These are phyloP conservation scores for Mucor plumbeus DNA, from an alignment of 371 early-diverging fungal species.

Conservation along the genomic window DNA sequence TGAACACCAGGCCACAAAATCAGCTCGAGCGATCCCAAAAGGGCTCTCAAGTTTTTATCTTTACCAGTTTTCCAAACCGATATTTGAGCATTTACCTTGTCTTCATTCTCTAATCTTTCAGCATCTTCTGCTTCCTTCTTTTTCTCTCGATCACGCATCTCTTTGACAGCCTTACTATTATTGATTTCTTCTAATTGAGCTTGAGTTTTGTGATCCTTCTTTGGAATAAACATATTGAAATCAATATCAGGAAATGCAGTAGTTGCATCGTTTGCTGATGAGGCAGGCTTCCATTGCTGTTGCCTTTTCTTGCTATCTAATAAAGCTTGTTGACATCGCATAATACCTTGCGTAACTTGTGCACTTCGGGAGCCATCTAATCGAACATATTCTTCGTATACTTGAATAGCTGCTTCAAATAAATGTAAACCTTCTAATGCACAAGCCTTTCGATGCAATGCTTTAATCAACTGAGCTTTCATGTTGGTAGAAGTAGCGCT, in stretches of 20 bases:
- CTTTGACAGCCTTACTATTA: constrained; percentile 65
- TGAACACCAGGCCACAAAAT: constrained; percentile 79
- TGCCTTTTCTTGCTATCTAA: constrained; percentile 16
- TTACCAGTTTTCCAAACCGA: constrained; percentile 83
- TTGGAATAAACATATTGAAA: constrained; percentile 27
- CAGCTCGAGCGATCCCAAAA: constrained; percentile 82
- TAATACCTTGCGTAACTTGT: constrained; percentile 52
- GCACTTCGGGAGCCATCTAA: constrained; percentile 50
- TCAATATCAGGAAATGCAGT: constrained; percentile 31
- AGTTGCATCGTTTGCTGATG: not conserved
- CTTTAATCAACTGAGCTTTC: constrained; percentile 22
- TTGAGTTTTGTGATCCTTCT: not conserved
- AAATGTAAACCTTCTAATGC: constrained; percentile 84
- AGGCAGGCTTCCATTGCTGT: constrained; percentile 19
- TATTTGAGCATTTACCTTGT: constrained; percentile 79
- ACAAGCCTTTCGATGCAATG: constrained; percentile 66
- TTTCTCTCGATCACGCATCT: constrained; percentile 75
- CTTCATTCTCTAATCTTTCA: constrained; percentile 71
- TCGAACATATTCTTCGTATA: constrained; percentile 68
- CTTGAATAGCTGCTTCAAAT: constrained; percentile 74
- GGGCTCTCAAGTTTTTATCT: constrained; percentile 87
- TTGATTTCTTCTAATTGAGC: constrained; percentile 34
- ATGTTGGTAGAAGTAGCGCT: constrained; percentile 7
- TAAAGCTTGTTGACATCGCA: constrained; percentile 43
- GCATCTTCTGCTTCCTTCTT: constrained; percentile 80